Base-by-base conservation (phyloP, 129 eudicot genomes). In the Artemisia argyi region DNA sequence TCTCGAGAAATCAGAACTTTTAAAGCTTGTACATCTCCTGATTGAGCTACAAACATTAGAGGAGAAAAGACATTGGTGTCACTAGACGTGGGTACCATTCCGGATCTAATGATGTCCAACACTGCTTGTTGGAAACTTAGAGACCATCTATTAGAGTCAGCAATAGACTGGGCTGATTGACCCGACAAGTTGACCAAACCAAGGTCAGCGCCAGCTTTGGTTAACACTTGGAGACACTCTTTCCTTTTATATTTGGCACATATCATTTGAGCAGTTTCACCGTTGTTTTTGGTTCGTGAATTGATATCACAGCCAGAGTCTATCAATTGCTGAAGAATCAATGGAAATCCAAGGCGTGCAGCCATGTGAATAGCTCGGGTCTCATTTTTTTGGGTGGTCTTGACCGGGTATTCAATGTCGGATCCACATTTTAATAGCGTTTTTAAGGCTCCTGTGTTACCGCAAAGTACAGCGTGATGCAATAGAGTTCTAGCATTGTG, bases 401-500 rank as follows among this genome's bases (percentile, higher is more conserved):
- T 85, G 28, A 87, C 73, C 1, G 96, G 82, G 60, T 61, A 68
- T 64, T 93, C 97, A 2, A 81, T n/a, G 63, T 83, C 61, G 28
- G 91, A 80, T 62, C 97, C 89, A 58, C 71, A 80, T 22, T 79
- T 79, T 68, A 93, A 54, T 14, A 93, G 87, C 16, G 83, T 72
- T 26, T 82, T 78, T 8, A 87, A 79, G 9, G 98, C 97, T 73
- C 70, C 82, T 7, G 66, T 55, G 67, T 83, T 87, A 28, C 77
- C 85, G 67, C 98, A 93, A 24, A 93, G 95, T 52, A 93, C 52
- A 78, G 91, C 97, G 14, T 89, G 98, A 85, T 93, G 98, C 26
- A 93, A 80, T 46, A 90, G 85, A 58, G 90, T 90, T 80, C 98
- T 86, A 46, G 92, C 95, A 6, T 66, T 53, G 76, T 87, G 96